Evolutionary conservation across 2,329 filamentous ascomycete species (phyloP).

Genomic region (Phialocephala subalpina): DNA sequence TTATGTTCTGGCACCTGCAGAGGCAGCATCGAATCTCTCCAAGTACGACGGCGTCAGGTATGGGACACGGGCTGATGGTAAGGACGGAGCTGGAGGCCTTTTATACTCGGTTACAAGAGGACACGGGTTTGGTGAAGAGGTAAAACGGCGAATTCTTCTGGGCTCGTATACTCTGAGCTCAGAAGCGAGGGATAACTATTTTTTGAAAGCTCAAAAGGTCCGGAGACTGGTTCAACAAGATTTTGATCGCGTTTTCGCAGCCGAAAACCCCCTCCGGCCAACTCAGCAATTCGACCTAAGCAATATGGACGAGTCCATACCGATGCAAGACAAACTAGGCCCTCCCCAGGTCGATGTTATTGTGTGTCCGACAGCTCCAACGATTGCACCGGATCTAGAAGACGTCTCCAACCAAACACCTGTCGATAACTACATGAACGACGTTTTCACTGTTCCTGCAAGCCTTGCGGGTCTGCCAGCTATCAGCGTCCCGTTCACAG

Average conservation of each 20-base stretch:
- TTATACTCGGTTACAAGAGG: constrained; percentile 82
- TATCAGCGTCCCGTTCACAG: constrained; percentile 75
- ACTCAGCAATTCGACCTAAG: constrained; percentile 63
- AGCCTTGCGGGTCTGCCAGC: constrained; percentile 91
- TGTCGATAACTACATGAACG: constrained; percentile 87
- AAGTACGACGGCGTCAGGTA: constrained; percentile 98
- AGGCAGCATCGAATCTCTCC: constrained; percentile 93
- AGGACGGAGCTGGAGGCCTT: constrained; percentile 65
- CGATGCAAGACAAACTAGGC: constrained; percentile 62
- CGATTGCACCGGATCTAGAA: constrained; percentile 70
- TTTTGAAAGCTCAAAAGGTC: constrained; percentile 90
- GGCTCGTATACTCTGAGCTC: constrained; percentile 92
- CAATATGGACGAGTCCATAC: constrained; percentile 62
- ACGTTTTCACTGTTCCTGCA: constrained; percentile 94
- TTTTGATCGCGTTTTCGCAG: constrained; percentile 80
- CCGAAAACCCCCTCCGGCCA: constrained; percentile 72
- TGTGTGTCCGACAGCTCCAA: constrained; percentile 86
- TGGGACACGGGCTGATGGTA: constrained; percentile 56
- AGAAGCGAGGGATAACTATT: constrained; percentile 94
- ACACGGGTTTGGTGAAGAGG: constrained; percentile 81
- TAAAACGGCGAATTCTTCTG: constrained; percentile 84
- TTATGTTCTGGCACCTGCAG: constrained; percentile 93
- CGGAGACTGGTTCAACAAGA: constrained; percentile 84
- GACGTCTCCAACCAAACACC: constrained; percentile 62
- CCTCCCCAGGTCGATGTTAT: constrained; percentile 81